A percentile compares a stretch with the other conserved stretches of the same genome.
These are phyloP conservation scores for Nicotiana obtusifolia DNA, from an alignment of 257 asterid species.

Conservation along the genomic window DNA sequence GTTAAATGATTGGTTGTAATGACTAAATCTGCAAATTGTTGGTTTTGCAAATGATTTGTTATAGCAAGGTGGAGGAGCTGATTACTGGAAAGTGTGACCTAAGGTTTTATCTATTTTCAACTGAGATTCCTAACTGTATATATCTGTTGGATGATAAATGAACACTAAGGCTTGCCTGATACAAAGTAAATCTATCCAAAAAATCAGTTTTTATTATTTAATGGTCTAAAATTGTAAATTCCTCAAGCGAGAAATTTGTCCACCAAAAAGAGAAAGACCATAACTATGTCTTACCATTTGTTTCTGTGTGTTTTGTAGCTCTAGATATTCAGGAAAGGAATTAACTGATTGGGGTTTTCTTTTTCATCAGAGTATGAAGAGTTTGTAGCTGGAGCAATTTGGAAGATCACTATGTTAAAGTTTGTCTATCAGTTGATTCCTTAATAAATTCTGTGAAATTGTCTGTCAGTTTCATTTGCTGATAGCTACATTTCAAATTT, in stretches of 20 bases:
- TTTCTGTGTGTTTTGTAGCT: too few relatives aligned
- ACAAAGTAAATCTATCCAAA: neutral
- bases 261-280: too few relatives aligned
- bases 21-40: neutral
- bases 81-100: neutral
- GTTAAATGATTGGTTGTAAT: neutral
- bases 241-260: too few relatives aligned
- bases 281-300: too few relatives aligned
- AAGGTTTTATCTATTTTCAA: neutral
- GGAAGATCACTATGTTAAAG: neutral
- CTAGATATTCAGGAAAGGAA: too few relatives aligned
- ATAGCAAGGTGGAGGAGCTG: too few relatives aligned
- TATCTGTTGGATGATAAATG: too few relatives aligned
- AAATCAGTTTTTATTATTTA: neutral
- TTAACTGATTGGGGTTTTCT: too few relatives aligned
- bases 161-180: too few relatives aligned
- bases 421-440: neutral
- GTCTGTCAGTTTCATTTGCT: neutral
- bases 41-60: too few relatives aligned
- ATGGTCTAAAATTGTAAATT: too few relatives aligned
- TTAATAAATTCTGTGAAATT: neutral
- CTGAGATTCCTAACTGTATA: neutral
- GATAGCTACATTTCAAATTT: neutral
- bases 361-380: neutral
- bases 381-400: neutral